Base-by-base conservation (phyloP, 768 basidiomycete species). In the Cyathus striatus region DNA sequence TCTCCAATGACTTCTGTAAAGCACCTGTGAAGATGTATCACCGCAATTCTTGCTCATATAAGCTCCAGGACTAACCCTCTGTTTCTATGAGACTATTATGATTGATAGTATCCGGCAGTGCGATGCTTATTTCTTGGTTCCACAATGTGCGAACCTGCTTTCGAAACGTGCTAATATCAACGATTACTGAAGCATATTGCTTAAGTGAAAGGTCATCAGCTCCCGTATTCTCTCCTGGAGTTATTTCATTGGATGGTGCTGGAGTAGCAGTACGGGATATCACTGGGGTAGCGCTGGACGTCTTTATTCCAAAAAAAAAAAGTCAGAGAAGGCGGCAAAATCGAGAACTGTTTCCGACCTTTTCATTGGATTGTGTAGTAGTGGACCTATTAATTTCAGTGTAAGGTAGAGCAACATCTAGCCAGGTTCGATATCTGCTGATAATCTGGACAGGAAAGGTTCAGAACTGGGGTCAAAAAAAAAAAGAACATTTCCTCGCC, bases 391-490 rank as follows among this genome's bases (percentile, higher is more conserved):
- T 56, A 47, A 6, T 61, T 50, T 17, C 59, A 53, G 26, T 82
- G 78, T 7, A 66, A 50, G 23, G 61, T 53, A 12, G 75, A 70
- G 25, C 84, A 58, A 23, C 57, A 71, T 83, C 76, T n/a, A 97
- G 62, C 89, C 91, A 95, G 23, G 73, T 75, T 44, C 66, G 77
- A 57, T 90, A 92, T 42, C 92, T 75, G 51, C 82, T 86, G 40
- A 94, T 53, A 45, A 96, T 81, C 90, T 94, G 35, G 4, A n/a
- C 44, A 24, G 6, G 23, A 30, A 30, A 36, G 23, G 21, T 34
- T 41, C 21, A 48, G 25, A 2, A 38, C 39, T 26, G 49, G 9
- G 45, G 22, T 23, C 4, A 44, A 42, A 23, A 13, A 27, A 25
- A 32, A 41, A 17, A 22, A 25, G 39, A 25, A 39, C 30, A 17